Evolutionary conservation across 2,329 filamentous ascomycete species (phyloP), one percentile per base, ranked within the genome.

Genomic region (Fusarium floridanum): DNA sequence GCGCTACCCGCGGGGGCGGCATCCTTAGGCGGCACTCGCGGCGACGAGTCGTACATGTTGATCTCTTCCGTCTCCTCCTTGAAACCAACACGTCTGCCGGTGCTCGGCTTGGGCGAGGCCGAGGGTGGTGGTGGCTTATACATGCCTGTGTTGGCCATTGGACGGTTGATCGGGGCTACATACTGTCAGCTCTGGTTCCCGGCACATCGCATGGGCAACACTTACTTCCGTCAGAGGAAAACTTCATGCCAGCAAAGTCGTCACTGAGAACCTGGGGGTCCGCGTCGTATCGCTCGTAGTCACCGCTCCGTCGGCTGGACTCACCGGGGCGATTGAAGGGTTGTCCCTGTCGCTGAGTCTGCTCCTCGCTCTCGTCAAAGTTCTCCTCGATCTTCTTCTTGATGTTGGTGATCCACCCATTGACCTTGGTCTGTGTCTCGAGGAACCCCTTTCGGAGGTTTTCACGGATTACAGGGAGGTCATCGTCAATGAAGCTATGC

Each of bases 361-460:
- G 50, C 37, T 84, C 89, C 64, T 92, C 90, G 9, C 91, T 90
- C 27, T 95, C 93, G 64, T 93, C 90, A 67, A 95, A 94, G 74
- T 97, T 94, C 59, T 97, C 96, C 79, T 98, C 95, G 37, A 99
- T 90, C 83, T 92, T 94, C 89, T 98, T 98, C 86, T 94, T 97
- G 81, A 99, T 87, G 73, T 91, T 95, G 61, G 90, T 93, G 78
- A 99, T 95, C 95, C 96, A 98, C 60, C 91, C 90, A 85, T 97
- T 98, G 78, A 99, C 94, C 80, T 94, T 97, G 65, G 90, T 92
- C 85, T 98, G 97, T 2, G 97, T 98, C 80, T 99, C 95, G 65
- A 95, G 80, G 84, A 99, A 99, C 5, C 97, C 97, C 85, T 98
- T 97, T 81, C 93, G 93, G 77, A 99, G 90, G 80, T 97, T 98